These are phyloP conservation scores for Physcomitrium patens DNA, from an alignment of 225 moss, liverwort and hornwort species.

Conservation along the genomic window DNA sequence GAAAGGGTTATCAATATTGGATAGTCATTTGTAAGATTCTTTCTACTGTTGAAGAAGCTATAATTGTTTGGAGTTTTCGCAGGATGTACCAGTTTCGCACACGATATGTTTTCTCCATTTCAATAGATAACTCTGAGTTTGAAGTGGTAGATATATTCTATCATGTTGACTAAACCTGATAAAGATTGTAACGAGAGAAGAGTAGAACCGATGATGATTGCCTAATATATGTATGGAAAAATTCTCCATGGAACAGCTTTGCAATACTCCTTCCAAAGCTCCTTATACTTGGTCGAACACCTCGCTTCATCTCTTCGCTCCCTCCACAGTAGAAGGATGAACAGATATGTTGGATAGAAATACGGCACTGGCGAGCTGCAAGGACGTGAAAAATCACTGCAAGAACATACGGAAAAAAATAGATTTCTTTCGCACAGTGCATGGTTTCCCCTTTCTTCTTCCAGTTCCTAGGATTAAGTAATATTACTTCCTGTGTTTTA, in stretches of 20 bases:
- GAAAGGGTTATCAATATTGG: too few species aligned
- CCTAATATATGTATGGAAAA: constrained; percentile 79
- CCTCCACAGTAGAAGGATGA: constrained; percentile 84
- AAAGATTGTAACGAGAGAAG: too few species aligned
- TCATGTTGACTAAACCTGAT: too few species aligned
- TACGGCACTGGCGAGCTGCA: constrained; percentile 85
- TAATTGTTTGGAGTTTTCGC: too few species aligned
- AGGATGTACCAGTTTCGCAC: too few species aligned
- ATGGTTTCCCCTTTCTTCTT: background rate
- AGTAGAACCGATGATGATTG: too few species aligned
- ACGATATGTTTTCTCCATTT: too few species aligned
- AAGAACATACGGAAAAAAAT: constrained; percentile 9
- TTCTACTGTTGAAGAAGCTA: too few species aligned
- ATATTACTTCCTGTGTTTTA: background rate
- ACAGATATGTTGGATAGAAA: constrained; percentile 90
- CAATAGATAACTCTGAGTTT: too few species aligned
- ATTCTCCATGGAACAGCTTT: constrained; percentile 89
- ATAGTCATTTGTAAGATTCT: too few species aligned
- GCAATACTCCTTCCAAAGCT: constrained; percentile 84
- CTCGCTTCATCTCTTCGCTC: constrained; percentile 93
- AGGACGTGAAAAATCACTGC: constrained; percentile 2
- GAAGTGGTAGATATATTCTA: too few species aligned
- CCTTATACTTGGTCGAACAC: constrained; percentile 89
- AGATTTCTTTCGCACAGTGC: background rate
- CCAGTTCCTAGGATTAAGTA: background rate